Base-by-base conservation (phyloP, 1,284 basidiomycete genomes). In the Thelephora terrestris region DNA sequence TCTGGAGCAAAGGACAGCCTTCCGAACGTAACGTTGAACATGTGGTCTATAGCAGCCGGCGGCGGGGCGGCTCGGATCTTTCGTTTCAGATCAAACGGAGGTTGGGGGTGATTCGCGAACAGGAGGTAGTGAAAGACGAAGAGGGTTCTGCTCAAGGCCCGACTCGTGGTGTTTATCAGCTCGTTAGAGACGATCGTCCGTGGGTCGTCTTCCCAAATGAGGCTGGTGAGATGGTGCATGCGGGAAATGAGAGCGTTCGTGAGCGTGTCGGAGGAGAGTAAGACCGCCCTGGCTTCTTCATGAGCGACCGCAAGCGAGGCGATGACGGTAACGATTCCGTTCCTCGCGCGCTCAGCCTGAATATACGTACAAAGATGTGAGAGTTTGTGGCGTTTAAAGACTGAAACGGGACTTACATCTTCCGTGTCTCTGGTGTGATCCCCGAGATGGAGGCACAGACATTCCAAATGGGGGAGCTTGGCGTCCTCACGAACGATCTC, bases 1-100 rank as follows among this genome's bases (percentile, higher is more conserved):
- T 76, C 67, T 45, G 79, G 78, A 2, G 81, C 80, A 55, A 80
- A 91, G 47, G 80, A 79, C 48, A 92, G 69, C 49, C 82, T 70
- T 24, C 89, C 85, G 47, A 93, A 75, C 4, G 80, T 77, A 7
- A 88, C 78, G 32, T 83, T 77, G 57, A 90, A 90, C 56, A 81
- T 71, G 57, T 91, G 81, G n/a, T 71, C 71, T n/a, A 87, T 62
- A 5, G 21, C 39, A 20, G 39, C 20, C 12, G 39, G 12, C 10
- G 39, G 39, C 20, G 21, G 20, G 7, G 39, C 39, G 25, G 20
- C 25, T 25, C 25, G 39, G 25, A 42, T 42, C 39, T 42, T 42
- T 25, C 17, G 39, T 42, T 42, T 42, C 25, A 42, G 17, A n/a
- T 42, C 39, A 18, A 42, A 42, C 29, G 6, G 24, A 32, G 14